Base-by-base conservation (phyloP, 306 rosid species). In the Quercus alba region DNA sequence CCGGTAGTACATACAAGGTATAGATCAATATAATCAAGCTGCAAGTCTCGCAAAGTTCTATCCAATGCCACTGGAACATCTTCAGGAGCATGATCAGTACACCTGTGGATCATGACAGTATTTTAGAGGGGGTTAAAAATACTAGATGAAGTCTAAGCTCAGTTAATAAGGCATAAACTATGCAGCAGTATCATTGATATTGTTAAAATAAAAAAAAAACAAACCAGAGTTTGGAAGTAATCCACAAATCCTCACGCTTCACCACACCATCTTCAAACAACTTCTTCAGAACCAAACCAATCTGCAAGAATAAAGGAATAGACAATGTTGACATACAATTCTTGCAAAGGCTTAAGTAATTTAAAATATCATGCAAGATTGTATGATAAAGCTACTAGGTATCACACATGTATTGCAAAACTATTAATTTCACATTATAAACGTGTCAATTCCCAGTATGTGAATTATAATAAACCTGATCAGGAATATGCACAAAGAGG, bases 171-270 rank as follows among this genome's bases (percentile, higher is more conserved):
- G 46, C 44, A 72, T 52, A 26, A 62, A 52, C 41, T 77, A 25
- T 51, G 70, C 38, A 67, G 71, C 44, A 70, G 49, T 74, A 74
- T 74, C 8, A 49, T 20, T 46, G 19, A 59, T 51, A 78, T 8
- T 12, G 72, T 33, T 35, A 33, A 77, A 80, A 46, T 56, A 49
- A 77, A 18, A n/a, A n/a, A n/a, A n/a, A 18, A 83, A 77, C 88
- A 71, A 86, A 91, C 98, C 97, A 89, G 61, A 91, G 90, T 89
- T 87, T 94, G 5, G 98, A 94, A 56, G 98, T 92, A 85, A 92
- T 91, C 93, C 94, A 94, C 84, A 92, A 83, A 81, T 92, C 97
- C 84, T 91, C 97, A 0, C 97, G 94, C 85, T 91, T 94, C 75
- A 92, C 90, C 28, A 87, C 86, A 18, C 92, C 94, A 52, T 88